Percentiles rank a stretch among this genome's conserved stretches.
Evolutionary conservation across 1,284 basidiomycete species (phyloP).

Genomic region (Ganoderma sinense): DNA sequence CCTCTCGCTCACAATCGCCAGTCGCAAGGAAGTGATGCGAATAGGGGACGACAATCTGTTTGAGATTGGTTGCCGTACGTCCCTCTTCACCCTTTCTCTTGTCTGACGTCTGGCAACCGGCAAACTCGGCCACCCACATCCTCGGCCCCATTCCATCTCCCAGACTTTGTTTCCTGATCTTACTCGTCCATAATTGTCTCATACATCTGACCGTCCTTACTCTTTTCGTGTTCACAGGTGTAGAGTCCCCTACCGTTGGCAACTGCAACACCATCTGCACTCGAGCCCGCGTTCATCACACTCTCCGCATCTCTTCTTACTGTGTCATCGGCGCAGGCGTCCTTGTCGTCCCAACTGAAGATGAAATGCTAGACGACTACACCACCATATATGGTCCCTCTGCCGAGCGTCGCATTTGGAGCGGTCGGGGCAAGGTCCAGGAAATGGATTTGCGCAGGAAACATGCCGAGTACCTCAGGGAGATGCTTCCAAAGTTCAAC

Average conservation of each 20-base stretch:
- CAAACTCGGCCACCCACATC: background rate
- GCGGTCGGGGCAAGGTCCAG: constrained; percentile 84
- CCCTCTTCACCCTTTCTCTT: constrained; percentile 7
- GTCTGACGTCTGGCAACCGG: constrained; percentile 9
- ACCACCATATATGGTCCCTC: constrained; percentile 86
- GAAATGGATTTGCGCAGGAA: constrained; percentile 86
- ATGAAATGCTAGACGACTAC: constrained; percentile 83
- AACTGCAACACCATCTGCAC: constrained; percentile 87
- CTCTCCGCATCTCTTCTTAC: constrained; percentile 78
- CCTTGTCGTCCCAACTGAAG: constrained; percentile 75
- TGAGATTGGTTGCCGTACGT: constrained; percentile 89
- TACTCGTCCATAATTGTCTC: too few species aligned
- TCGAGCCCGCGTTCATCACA: constrained; percentile 80
- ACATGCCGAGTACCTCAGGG: constrained; percentile 89
- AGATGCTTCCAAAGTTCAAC: constrained; percentile 92
- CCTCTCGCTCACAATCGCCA: constrained; percentile 38
- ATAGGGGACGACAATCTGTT: constrained; percentile 95
- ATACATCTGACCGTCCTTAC: background rate
- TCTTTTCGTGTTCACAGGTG: constrained; percentile 53
- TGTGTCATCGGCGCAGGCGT: constrained; percentile 87
- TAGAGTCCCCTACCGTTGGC: constrained; percentile 87
- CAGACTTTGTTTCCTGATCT: constrained; percentile 1
- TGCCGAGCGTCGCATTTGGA: constrained; percentile 82
- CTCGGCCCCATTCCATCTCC: background rate
- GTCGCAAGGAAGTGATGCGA: constrained; percentile 84